Evolutionary conservation across 768 basidiomycete species (phyloP), one percentile per base, ranked within the genome.

Genomic region (Podaxis rugospora): DNA sequence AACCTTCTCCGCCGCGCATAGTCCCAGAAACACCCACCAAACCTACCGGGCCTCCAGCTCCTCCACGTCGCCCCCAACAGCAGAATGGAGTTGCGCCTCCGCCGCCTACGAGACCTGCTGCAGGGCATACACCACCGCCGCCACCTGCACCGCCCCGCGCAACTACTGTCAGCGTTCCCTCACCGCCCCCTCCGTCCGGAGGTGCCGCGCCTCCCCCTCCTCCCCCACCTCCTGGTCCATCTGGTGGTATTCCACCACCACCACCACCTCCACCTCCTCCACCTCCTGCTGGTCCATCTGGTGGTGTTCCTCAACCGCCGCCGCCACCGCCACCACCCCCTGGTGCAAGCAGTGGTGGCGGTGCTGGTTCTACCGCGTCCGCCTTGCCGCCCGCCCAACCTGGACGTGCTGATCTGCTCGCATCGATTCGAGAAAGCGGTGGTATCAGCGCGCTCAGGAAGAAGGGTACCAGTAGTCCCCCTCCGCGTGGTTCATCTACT

Each of bases 391-490:
- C 87, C 9, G 71, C 85, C 5, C 83, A 82, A 65, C 78, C 85
- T 16, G 90, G 84, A 4, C 83, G 92, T 23, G 72, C 68, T 28
- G 87, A 86, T 47, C 77, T 96, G 1, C 76, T 95, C 44, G 87
- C 86, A 0, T 88, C 88, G 11, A 95, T 96, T 63, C 52, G 53
- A 32, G 89, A 90, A 74, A 92, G 91, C 39, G 87, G 86, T 68
- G 89, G 92, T 40, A 76, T 94, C 0, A 81, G 87, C 65, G 78
- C 81, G 2, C 78, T 96, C 54, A 82, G 82, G 63, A 92, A 90
- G 75, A 79, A 81, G 7, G 78, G 81, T 35, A 66, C 80, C 14
- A 69, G 72, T 7, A 2, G 55, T 28, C 56, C 71, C 73, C 11
- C 76, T 75, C 21, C 67, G 68, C 18, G 74, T 39, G 72, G 77